Evolutionary conservation across 2,329 filamentous ascomycete genomes (phyloP).

Genomic region (Aspergillus sp.): DNA sequence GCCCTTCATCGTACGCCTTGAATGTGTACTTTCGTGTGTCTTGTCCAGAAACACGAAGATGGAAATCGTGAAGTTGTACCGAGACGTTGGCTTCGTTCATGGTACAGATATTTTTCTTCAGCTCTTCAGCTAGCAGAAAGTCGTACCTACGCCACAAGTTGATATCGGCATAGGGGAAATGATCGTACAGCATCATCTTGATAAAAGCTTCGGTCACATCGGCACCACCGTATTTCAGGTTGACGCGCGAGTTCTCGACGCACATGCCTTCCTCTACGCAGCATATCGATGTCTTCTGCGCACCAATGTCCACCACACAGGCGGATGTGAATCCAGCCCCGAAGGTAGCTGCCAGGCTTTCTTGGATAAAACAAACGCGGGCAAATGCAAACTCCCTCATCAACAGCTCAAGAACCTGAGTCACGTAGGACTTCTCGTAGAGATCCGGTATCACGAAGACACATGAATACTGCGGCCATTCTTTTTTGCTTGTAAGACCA

Average conservation of each 20-base stretch:
- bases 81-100: conserved; percentile 85
- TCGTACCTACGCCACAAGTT: conserved; percentile 87
- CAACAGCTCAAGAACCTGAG: conserved; percentile 73
- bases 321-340: conserved; percentile 90
- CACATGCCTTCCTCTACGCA: conserved; percentile 96
- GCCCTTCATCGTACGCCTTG: conserved; percentile 94
- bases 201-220: conserved; percentile 93
- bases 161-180: conserved; percentile 92
- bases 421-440: conserved; percentile 90
- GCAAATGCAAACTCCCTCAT: conserved; percentile 87
- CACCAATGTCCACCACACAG: conserved; percentile 92
- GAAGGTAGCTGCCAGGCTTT: conserved; percentile 89
- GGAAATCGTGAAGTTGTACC: conserved; percentile 82
- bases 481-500: conserved; percentile 66
- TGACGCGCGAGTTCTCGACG: conserved; percentile 88
- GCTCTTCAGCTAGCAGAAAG: conserved; percentile 85
- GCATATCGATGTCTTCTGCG: conserved; percentile 93
- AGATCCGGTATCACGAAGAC: conserved; percentile 96
- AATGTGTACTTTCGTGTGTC: conserved; percentile 90
- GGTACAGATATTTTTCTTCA: conserved; percentile 89
- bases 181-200: conserved; percentile 96
- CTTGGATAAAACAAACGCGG: conserved; percentile 88
- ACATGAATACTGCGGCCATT: conserved; percentile 86
- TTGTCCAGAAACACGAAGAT: conserved; percentile 79
- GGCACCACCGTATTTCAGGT: conserved; percentile 85